Base-by-base conservation (phyloP, 2,329 filamentous ascomycete genomes). In the Clonostachys solani region DNA sequence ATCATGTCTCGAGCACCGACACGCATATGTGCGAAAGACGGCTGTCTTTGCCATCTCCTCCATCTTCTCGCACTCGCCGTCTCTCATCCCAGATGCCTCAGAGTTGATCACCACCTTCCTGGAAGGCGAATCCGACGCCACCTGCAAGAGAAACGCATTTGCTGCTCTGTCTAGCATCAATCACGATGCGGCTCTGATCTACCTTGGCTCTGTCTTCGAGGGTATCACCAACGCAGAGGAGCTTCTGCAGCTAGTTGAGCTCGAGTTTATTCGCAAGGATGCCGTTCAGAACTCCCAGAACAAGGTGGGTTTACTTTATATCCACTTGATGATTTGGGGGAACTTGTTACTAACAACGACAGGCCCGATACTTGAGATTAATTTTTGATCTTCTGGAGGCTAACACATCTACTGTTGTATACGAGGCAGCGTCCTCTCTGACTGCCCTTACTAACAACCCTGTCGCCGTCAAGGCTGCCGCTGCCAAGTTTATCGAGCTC, bases 261-360 rank as follows among this genome's bases (percentile, higher is more conserved):
- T 99, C 17, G 94, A 97, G 66, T 99, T 99, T 65, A 96, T 99
- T 59, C 84, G 94, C 60, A 97, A 95, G 67, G 94, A 99, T 75
- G 92, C 94, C n/a, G 77, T 95, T 41, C 86, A 92, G 59, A 97
- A 97, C 67, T 77, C 89, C 4, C 87, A 92, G 62, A 96, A 97
- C 71, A 99, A 97, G 83, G 86, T 89, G 64, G 16, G 75, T 56
- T 33, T 29, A 33, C 23, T 6, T 29, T 29, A 4, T 29, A 29
- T 29, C 9, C 23, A 19, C 13, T 12, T 48, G 23, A 13, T 40
- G 35, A 44, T 40, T 38, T 43, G 46, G 54, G 53, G 58, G 69
- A 51, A 54, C 43, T 19, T 50, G 43, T 38, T 17, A 33, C 45
- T 56, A 36, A 54, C 38, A 44, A 38, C 33, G 40, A 9, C 54